Evolutionary conservation across 2,329 filamentous ascomycete genomes (phyloP).

Genomic region (Arthroderma sp.): DNA sequence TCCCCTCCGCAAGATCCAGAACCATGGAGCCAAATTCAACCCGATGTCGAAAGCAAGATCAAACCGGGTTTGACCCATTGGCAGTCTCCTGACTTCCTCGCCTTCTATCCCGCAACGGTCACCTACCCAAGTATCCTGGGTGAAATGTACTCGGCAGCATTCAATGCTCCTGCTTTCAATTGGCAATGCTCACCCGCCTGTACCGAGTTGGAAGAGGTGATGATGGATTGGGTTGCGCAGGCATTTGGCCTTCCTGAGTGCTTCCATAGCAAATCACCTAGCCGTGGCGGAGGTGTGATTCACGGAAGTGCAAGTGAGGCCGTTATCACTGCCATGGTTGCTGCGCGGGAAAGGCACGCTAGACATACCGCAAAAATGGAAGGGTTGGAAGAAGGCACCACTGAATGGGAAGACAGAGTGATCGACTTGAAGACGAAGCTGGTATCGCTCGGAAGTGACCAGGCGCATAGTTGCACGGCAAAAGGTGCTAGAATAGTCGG

Average conservation of each 20-base stretch:
- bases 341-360: conserved; percentile 69
- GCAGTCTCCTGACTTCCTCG: conserved; percentile 90
- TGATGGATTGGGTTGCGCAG: conserved; percentile 81
- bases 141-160: conserved; percentile 80
- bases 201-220: conserved; percentile 84
- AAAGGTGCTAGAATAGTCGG: conserved; percentile 81
- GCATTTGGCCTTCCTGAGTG: conserved; percentile 59
- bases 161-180: conserved; percentile 87
- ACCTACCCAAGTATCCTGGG: conserved; percentile 77
- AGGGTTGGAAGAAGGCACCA: conserved; percentile 30
- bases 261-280: conserved; percentile 57
- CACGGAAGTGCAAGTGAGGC: conserved; percentile 85
- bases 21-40: conserved; percentile 63
- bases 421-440: conserved; percentile 55
- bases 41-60: conserved; percentile 74
- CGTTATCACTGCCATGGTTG: conserved; percentile 73
- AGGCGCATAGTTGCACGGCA: conserved; percentile 70
- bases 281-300: conserved; percentile 72
- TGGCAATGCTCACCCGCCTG: conserved; percentile 90
- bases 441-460: conserved; percentile 67
- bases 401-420: conserved; percentile 56
- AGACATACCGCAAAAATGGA: conserved; percentile 43
- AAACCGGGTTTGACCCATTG: conserved; percentile 89
- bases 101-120: conserved; percentile 76
- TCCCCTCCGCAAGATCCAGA: conserved; percentile 53